phyloP scores from a whole-genome alignment of 2,329 filamentous ascomycete species.

The Sporothrix dimorphospora region DNA sequence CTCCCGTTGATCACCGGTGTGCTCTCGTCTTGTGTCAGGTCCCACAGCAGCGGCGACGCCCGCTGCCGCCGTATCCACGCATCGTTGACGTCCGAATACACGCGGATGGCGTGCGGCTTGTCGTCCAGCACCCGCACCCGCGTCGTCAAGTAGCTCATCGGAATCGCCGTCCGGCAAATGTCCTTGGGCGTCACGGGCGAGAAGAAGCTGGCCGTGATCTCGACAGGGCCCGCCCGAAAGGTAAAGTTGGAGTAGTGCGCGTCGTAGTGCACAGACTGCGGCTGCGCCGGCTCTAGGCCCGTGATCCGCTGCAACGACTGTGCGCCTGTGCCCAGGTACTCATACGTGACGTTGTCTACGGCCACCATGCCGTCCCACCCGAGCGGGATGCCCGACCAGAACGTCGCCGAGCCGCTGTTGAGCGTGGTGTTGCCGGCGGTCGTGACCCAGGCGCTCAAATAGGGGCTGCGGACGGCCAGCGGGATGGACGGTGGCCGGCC shows the following conservation, averaged over 20 bases:
- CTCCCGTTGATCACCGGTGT: slow-evolving; percentile 47
- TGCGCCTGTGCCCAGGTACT: slow-evolving; percentile 49
- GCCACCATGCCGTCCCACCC: slow-evolving; percentile 34
- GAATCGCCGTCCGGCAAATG: slow-evolving; percentile 74
- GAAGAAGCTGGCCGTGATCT: slow-evolving; percentile 55
- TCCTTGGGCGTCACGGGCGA: slow-evolving; percentile 77
- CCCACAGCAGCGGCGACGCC: slow-evolving; percentile 69
- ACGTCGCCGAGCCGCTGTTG: slow-evolving; percentile 67
- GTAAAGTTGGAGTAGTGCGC: slow-evolving; percentile 36
- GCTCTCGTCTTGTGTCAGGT: slow-evolving; percentile 48
- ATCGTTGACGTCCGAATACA: slow-evolving; percentile 68
- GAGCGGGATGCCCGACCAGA: slow-evolving; percentile 28
- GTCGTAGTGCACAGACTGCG: slow-evolving; percentile 33
- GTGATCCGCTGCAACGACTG: slow-evolving; percentile 44
- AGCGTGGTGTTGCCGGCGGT: slow-evolving; percentile 71
- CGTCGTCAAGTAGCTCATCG: slow-evolving; percentile 73
- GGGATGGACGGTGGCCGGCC: slow-evolving; percentile 54
- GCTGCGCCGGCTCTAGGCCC: slow-evolving; percentile 33
- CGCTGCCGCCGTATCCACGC: slow-evolving; percentile 75
- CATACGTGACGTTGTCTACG: slow-evolving; percentile 41
- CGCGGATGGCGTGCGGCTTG: slow-evolving; percentile 49
- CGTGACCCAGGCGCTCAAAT: slow-evolving; percentile 59
- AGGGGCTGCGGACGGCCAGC: slow-evolving; percentile 57
- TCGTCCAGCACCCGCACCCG: slow-evolving; percentile 64
- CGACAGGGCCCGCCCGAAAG: slow-evolving; percentile 39